Base-by-base conservation (phyloP, 2,329 filamentous ascomycete species). In the Dothideomycetes sp. region DNA sequence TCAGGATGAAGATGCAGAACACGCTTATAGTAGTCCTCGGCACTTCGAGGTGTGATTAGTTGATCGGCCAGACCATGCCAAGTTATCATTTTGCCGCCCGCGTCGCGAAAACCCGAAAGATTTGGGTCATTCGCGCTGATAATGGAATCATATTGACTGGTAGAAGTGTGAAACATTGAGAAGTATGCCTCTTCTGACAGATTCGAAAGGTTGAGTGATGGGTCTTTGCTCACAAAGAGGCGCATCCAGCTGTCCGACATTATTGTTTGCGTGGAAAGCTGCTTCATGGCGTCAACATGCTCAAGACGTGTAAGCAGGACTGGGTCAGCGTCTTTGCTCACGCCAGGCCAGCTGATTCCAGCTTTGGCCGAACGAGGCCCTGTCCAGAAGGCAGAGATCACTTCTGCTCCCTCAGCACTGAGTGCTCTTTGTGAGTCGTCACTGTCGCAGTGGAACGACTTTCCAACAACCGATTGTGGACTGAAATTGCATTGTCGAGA, bases 11-110 rank as follows among this genome's bases (percentile, higher is more conserved):
- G 24, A 1, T 44, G 48, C 14, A 49, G 36, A 1, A 64, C 60
- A 5, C 49, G 43, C 5, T 56, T 38, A 42, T 64, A 65, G 46
- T 66, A 66, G 17, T 58, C 38, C 3, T 45, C 43, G 1, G 57
- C 61, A 2, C 61, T 59, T 7, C 56, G 52, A 1, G 57, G 50
- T 16, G 51, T 49, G 41, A 68, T 65, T 10, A 63, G 43, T 15
- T 57, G 43, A 43, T 66, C 62, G 3, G 53, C 54, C 5, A 62
- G 44, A 1, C 64, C 65, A 37, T 68, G 63, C 57, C 59, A 68
- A 2, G 55, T 59, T 12, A 69, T 54, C 48, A 69, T 55, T 43
- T 68, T 69, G 2, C 57, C 62, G 0, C 61, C 63, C 1, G 47
- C 41, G 1, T 47, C 36, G 19, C 52, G 53, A 48, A 67, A 68